Conservation (phyloP, 2,329 filamentous ascomycete species). For the Beauveria sp. region DNA sequence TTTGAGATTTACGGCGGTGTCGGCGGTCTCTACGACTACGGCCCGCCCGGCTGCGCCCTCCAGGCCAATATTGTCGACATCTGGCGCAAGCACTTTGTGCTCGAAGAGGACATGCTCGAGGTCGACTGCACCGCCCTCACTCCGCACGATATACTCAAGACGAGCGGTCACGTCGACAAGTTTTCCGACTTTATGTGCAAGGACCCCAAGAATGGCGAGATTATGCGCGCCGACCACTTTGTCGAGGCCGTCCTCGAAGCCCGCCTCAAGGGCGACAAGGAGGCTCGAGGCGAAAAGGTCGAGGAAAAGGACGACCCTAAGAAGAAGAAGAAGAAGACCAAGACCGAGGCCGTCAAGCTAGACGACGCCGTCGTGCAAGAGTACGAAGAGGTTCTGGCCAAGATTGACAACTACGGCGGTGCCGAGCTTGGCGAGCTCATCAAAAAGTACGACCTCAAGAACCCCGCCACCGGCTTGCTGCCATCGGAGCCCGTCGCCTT, state of each 20-base stretch:
- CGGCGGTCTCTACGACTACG: conserved; percentile 86
- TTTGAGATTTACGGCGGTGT: conserved; percentile 95
- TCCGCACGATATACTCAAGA: conserved; percentile 89
- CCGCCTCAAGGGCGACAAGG: conserved; percentile 82
- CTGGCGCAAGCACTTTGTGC: conserved; percentile 89
- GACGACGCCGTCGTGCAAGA: conserved; percentile 80
- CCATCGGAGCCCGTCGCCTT: conserved; percentile 79
- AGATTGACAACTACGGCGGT: conserved; percentile 91
- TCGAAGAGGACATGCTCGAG: conserved; percentile 92
- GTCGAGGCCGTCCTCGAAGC: conserved; percentile 89
- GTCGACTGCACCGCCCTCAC: conserved; percentile 92
- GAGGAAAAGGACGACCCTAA: conserved; percentile 65
- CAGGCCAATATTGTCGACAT: conserved; percentile 81
- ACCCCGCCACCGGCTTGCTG: conserved; percentile 70
- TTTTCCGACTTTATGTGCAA: conserved; percentile 99
- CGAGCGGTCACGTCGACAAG: conserved; percentile 92
- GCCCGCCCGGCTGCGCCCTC: conserved; percentile 77
- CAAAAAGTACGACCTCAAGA: conserved; percentile 83
- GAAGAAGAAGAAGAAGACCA: conserved; percentile 88
- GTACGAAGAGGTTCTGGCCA: conserved; percentile 85
- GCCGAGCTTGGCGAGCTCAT: conserved; percentile 81
- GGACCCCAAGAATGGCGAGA: conserved; percentile 94
- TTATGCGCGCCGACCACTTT: conserved; percentile 90
- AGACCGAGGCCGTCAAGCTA: conserved; percentile 71
- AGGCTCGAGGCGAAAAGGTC: conserved; percentile 77